A percentile compares a stretch with the other conserved stretches of the same genome.
Conservation (phyloP, 192 early-diverging fungal genomes). For the Entomortierella chlamydospora region DNA sequence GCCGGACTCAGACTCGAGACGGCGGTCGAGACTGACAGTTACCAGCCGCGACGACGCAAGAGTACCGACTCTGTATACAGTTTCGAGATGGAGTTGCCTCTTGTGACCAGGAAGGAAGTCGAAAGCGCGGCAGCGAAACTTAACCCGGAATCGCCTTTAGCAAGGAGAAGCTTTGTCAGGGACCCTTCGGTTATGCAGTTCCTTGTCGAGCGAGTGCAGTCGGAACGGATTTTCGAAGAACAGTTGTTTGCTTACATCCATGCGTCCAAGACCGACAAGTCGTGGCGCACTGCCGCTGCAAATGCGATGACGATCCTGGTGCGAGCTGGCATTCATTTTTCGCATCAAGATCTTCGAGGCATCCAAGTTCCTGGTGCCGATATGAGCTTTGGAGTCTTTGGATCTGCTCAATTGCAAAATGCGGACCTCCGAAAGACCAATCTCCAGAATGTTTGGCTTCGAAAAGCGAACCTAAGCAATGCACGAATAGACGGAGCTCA, state of each 20-base stretch:
- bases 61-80: neutral
- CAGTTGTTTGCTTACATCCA: neutral
- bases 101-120: neutral
- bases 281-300: neutral
- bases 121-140: neutral
- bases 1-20: too few relatives aligned
- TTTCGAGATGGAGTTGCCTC: neutral
- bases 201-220: neutral
- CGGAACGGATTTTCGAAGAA: neutral
- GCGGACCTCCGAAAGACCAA: constrained; percentile 4
- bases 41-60: too few relatives aligned
- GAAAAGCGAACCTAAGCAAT: neutral
- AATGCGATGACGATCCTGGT: constrained; percentile 15
- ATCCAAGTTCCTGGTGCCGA: constrained; percentile 13
- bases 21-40: too few relatives aligned
- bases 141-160: neutral
- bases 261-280: neutral
- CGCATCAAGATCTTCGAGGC: neutral
- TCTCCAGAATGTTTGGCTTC: neutral
- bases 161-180: neutral
- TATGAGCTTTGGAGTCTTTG: constrained; percentile 7
- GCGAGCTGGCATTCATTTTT: neutral
- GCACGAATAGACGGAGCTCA: neutral
- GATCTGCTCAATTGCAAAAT: constrained; percentile 6
- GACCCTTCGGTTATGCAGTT: constrained; percentile 1